Percentiles rank a stretch among this genome's conserved stretches.
These are phyloP conservation scores for Margaritispora aquatica DNA, from an alignment of 495 filamentous ascomycete species.

Conservation along the genomic window DNA sequence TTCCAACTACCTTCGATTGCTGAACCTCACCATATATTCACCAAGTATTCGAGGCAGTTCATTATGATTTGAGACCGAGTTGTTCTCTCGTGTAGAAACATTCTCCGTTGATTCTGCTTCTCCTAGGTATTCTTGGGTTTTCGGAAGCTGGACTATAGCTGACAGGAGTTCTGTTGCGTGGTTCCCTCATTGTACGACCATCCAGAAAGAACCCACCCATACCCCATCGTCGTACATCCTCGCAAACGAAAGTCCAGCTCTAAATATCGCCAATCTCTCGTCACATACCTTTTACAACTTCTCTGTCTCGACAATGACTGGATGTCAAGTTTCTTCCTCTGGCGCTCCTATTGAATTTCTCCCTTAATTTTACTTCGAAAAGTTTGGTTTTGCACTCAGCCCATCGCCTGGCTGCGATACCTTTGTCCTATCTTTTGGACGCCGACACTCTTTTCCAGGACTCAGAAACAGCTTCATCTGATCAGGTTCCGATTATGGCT, in stretches of 20 bases:
- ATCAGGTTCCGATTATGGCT: slow-evolving; percentile 28
- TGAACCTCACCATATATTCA: no score
- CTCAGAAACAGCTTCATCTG: slow-evolving; percentile 2
- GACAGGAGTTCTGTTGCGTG: not conserved
- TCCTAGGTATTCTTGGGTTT: not conserved
- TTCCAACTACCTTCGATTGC: no score
- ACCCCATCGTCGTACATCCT: not conserved
- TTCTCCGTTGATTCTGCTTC: not conserved
- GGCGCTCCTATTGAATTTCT: slow-evolving; percentile 26
- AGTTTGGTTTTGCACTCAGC: slow-evolving; percentile 19
- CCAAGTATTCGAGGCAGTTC: slow-evolving; percentile 3
- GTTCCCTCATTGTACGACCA: slow-evolving; percentile 1
- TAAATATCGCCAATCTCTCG: not conserved
- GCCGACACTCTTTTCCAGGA: slow-evolving; percentile 19
- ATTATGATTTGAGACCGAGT: slow-evolving; percentile 4
- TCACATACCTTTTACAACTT: slow-evolving; percentile 6
- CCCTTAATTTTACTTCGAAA: slow-evolving; percentile 22
- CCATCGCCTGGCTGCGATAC: slow-evolving; percentile 21
- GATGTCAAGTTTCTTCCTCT: slow-evolving; percentile 26
- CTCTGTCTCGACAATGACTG: slow-evolving; percentile 27
- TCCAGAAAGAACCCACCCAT: not conserved
- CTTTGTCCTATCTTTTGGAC: slow-evolving; percentile 15
- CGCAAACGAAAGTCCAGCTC: slow-evolving; percentile 7
- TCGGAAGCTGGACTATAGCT: not conserved
- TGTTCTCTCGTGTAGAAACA: not conserved